A percentile compares a stretch with the other conserved stretches of the same genome.
These are phyloP conservation scores for Dothistroma pini DNA, from an alignment of 2,329 filamentous ascomycete genomes.

Conservation along the genomic window DNA sequence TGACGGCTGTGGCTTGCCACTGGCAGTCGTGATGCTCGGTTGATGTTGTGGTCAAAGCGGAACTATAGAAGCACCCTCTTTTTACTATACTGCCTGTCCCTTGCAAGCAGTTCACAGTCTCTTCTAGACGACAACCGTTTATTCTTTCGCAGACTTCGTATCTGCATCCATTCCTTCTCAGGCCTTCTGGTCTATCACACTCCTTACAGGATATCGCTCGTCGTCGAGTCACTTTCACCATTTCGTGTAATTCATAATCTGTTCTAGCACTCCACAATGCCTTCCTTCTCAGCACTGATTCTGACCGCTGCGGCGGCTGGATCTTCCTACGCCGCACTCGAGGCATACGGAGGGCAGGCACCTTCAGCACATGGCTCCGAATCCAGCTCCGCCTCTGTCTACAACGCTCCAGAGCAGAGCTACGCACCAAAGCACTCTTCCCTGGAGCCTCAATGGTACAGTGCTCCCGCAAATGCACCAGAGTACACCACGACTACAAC, in stretches of 20 bases:
- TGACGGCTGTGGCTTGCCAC: neutral
- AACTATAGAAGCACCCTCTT: neutral
- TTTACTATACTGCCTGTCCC: neutral
- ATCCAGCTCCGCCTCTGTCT: neutral
- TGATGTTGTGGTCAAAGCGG: neutral
- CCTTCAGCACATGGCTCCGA: neutral
- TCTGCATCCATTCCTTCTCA: conserved; percentile 1
- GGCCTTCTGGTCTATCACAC: neutral
- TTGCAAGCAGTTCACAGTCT: neutral
- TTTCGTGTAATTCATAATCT: neutral
- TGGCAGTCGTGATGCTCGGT: neutral
- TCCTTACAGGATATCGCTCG: conserved; percentile 1
- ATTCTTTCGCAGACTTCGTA: neutral
- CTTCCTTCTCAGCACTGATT: neutral
- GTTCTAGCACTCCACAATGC: neutral
- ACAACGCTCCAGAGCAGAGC: neutral
- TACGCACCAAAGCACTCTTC: neutral
- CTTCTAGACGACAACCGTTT: neutral
- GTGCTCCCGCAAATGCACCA: neutral
- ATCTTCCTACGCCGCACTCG: neutral
- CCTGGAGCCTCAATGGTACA: neutral
- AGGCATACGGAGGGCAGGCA: neutral
- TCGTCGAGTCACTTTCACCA: neutral
- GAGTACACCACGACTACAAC: neutral
- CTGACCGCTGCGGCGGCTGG: neutral